Evolutionary conservation across 1,139 yeast species (phyloP).

Genomic region (Suhomyces bokatorum): DNA sequence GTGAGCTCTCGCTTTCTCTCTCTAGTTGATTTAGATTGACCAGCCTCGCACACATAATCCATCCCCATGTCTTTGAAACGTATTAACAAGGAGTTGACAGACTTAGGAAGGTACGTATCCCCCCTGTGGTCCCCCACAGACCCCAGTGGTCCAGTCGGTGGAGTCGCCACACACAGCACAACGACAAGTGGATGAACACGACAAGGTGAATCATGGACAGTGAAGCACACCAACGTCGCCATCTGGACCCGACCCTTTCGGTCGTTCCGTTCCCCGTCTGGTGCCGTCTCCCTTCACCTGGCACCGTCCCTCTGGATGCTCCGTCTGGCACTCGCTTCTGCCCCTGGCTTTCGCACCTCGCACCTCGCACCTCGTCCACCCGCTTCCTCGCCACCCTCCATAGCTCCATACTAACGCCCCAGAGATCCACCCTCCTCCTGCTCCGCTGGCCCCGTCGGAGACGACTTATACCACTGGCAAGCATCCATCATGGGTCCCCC

Average conservation of each 20-base stretch:
- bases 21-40: slow-evolving; percentile 6
- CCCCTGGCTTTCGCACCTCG: no score
- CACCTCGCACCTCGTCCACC: no score
- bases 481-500: slow-evolving; percentile 96
- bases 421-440: slow-evolving; percentile 99
- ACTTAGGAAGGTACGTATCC: slow-evolving; percentile 84
- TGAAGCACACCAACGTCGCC: no score
- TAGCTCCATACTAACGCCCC: slow-evolving; percentile 6
- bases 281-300: no score
- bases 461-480: slow-evolving; percentile 94
- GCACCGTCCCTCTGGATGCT: no score
- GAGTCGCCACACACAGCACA: no score
- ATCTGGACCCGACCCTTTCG: no score
- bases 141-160: background rate
- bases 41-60: slow-evolving; percentile 6
- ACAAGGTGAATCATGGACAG: no score
- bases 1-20: slow-evolving; percentile 7
- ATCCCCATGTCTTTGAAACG: slow-evolving; percentile 81
- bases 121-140: background rate
- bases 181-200: no score
- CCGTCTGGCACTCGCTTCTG: no score
- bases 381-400: background rate
- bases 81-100: slow-evolving; percentile 92
- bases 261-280: no score
- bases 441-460: slow-evolving; percentile 99